Base-by-base conservation (phyloP, 192 early-diverging fungal species). In the Dissophora globulifera region DNA sequence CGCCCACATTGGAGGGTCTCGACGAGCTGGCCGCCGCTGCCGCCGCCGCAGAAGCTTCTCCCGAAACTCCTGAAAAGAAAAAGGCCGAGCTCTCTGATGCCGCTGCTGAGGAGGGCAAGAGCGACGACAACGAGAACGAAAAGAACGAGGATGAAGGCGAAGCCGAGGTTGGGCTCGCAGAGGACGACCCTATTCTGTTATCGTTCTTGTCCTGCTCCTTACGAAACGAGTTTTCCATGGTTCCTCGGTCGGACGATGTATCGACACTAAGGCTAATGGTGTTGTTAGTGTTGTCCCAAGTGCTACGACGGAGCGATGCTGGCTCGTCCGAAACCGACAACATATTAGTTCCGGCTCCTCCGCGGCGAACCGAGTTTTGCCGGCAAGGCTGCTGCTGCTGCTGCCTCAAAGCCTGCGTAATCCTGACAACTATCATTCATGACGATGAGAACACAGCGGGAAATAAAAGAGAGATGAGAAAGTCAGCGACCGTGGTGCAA, bases 331-430 rank as follows among this genome's bases (percentile, higher is more conserved):
- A 19, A 1, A 12, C n/a, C 13, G 60, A 38, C 17, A 42, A 22
- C 20, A 45, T 30, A 17, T 45, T 60, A 17, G n/a, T 50, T 51
- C 65, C 65, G n/a, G n/a, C n/a, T n/a, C 12, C 50, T 41, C 2
- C 62, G 56, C 31, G 71, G 12, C 30, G 55, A 31, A 40, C 30
- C 25, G 26, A 46, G 40, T 19, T 62, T 55, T 12, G 40, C 62
- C 15, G 71, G 62, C 62, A 63, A n/a, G n/a, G n/a, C n/a, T n/a
- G n/a, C n/a, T n/a, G 69, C 35, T 63, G 59, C 53, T 63, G 71
- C 45, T 66, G 69, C 38, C 59, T 65, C 62, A 75, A 48, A 9
- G 71, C 71, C 17, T 75, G 71, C 9, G 71, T 75, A 50, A 75
- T 75, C 66, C 71, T 50, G 38, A 75, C 71, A 42, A 75, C 71